Base-by-base conservation (phyloP, 495 filamentous ascomycete genomes). In the Aspergillus taichungensis region DNA sequence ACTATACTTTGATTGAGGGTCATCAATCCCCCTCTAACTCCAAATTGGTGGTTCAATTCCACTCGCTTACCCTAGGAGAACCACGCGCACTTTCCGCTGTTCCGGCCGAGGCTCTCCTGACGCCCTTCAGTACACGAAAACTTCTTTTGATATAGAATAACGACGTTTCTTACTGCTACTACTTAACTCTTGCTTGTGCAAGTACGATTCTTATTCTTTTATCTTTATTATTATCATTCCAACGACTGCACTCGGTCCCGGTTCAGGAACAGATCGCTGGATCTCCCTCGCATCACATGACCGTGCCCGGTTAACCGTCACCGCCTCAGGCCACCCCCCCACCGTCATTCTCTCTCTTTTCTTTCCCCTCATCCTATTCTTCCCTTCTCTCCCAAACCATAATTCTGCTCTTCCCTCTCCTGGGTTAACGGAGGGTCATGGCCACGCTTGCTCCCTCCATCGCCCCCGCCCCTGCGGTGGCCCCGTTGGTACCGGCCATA, bases 51-150 rank as follows among this genome's bases (percentile, higher is more conserved):
- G 8, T 13, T 43, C n/a, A 13, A 40, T 8, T 29, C 29, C 12
- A 37, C 61, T 62, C 61, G 60, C 63, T 65, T 60, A 58, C 52
- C 58, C 56, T 57, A 50, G 61, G 52, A 45, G 58, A 60, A 60
- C 61, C 54, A 52, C 58, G 52, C 60, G 59, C 63, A 24, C 18
- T 24, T 58, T 70, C 65, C 67, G 67, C 50, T 63, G 54, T 61
- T 68, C 67, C 67, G 67, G 62, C 62, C 64, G 59, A 58, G 42
- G 50, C 50, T 42, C 46, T 37, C 47, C 44, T 49, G 50, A 49
- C 47, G 49, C 52, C 40, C 18, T 24, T 24, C 18, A 24, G 18
- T 24, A 24, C 18, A 24, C 18, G 1, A 4, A 24, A 24, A 24
- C 18, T 24, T 24, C 18, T 2, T 24, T 24, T 4, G 1, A 24